Conservation (phyloP, 176 grass and related monocot species). For the Hsuehochloa calcarea region DNA sequence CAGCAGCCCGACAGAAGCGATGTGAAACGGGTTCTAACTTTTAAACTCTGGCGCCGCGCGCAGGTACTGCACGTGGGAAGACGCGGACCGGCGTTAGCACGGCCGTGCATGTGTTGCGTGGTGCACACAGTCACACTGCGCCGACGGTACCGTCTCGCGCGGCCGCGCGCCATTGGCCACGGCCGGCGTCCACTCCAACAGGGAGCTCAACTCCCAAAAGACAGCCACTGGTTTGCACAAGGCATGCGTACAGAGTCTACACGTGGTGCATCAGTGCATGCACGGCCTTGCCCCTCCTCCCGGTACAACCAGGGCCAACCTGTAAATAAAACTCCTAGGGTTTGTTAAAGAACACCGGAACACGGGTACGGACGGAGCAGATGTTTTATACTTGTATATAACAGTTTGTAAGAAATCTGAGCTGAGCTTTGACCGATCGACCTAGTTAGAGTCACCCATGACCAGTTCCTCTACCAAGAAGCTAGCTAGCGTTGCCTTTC, state of each 20-base stretch:
- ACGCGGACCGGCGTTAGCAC: neutral
- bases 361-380: constrained; percentile 29
- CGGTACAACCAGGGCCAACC: neutral
- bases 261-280: constrained; percentile 31
- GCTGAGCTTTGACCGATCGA: constrained; percentile 33
- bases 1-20: neutral
- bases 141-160: neutral
- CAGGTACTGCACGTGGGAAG: constrained; percentile 10
- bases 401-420: constrained; percentile 35
- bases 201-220: constrained; percentile 42
- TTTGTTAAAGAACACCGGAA: constrained; percentile 24
- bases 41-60: neutral
- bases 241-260: constrained; percentile 11
- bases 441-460: neutral
- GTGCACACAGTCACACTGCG: neutral
- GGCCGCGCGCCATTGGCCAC: neutral
- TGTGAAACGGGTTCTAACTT: neutral
- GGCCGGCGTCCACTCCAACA: neutral
- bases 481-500: neutral
- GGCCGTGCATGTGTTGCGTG: neutral
- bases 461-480: neutral
- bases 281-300: neutral
- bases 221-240: neutral
- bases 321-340: constrained; percentile 8
- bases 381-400: constrained; percentile 33